These are phyloP conservation scores for Cyberlindnera euphorbiae DNA, from an alignment of 805 yeast genomes.

Conservation along the genomic window DNA sequence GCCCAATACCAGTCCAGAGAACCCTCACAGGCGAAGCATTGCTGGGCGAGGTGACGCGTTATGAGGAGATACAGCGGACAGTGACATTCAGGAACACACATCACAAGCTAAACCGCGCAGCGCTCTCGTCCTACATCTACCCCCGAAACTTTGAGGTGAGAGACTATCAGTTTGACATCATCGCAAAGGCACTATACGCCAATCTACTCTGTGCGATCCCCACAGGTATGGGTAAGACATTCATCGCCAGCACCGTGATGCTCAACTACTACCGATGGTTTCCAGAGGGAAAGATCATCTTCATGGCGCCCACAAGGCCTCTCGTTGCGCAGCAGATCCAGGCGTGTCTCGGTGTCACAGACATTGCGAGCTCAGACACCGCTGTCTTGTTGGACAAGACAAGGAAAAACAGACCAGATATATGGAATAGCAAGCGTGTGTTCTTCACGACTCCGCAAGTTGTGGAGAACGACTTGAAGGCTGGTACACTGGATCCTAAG, in stretches of 20 bases:
- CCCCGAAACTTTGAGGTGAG: constrained; percentile 83
- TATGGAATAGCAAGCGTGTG: constrained; percentile 76
- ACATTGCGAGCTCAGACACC: constrained; percentile 70
- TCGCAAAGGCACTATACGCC: constrained; percentile 61
- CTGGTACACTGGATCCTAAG: constrained; percentile 74
- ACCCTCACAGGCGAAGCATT: constrained; percentile 30
- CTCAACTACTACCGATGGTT: constrained; percentile 88
- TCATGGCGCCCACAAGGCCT: constrained; percentile 97
- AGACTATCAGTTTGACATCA: constrained; percentile 85
- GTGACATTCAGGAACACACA: constrained; percentile 41
- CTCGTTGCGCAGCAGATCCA: constrained; percentile 93
- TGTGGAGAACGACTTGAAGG: constrained; percentile 79
- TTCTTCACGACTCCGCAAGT: constrained; percentile 96
- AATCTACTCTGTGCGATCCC: constrained; percentile 89
- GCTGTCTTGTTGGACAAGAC: constrained; percentile 67
- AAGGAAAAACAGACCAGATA: constrained; percentile 58
- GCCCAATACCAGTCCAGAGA: constrained; percentile 30
- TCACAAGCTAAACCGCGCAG: constrained; percentile 41
- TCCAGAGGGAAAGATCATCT: constrained; percentile 68
- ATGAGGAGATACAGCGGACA: constrained; percentile 34
- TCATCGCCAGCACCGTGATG: constrained; percentile 93
- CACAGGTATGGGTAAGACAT: constrained; percentile 96
- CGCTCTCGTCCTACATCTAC: constrained; percentile 54
- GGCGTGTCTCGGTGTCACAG: constrained; percentile 85
- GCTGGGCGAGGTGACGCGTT: constrained; percentile 17